These are phyloP conservation scores for Mollisia scopiformis DNA, from an alignment of 2,329 filamentous ascomycete genomes.

Conservation along the genomic window DNA sequence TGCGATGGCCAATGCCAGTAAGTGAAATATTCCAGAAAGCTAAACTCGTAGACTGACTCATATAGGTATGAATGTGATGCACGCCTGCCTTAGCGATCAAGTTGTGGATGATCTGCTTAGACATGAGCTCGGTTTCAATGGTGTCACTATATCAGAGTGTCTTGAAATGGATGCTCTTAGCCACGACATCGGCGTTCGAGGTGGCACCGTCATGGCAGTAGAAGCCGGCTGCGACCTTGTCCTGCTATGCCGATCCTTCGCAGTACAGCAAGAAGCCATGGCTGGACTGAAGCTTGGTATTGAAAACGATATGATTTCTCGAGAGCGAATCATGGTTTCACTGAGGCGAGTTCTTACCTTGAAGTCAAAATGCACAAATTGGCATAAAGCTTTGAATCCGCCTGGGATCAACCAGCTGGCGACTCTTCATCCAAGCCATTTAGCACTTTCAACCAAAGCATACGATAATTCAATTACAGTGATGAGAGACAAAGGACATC, in stretches of 20 bases:
- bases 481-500: slow-evolving; percentile 83
- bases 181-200: slow-evolving; percentile 95
- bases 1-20: slow-evolving; percentile 73
- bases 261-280: slow-evolving; percentile 89
- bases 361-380: slow-evolving; percentile 85
- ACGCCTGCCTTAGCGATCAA: slow-evolving; percentile 95
- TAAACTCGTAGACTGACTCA: neutral
- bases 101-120: slow-evolving; percentile 88
- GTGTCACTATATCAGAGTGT: slow-evolving; percentile 93
- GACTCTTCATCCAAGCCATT: slow-evolving; percentile 80
- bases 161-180: slow-evolving; percentile 96
- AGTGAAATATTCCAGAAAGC: neutral
- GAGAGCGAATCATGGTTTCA: slow-evolving; percentile 78
- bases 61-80: slow-evolving; percentile 90
- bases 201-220: slow-evolving; percentile 95
- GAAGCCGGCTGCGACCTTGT: slow-evolving; percentile 95
- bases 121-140: slow-evolving; percentile 86
- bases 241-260: slow-evolving; percentile 83
- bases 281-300: slow-evolving; percentile 86
- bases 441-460: slow-evolving; percentile 77
- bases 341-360: slow-evolving; percentile 76
- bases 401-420: slow-evolving; percentile 77
- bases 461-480: slow-evolving; percentile 95
- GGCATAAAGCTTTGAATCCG: slow-evolving; percentile 89
- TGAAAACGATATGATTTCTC: slow-evolving; percentile 87